Conservation (phyloP, 768 basidiomycete genomes). For the Auricularia auricula-judae region DNA sequence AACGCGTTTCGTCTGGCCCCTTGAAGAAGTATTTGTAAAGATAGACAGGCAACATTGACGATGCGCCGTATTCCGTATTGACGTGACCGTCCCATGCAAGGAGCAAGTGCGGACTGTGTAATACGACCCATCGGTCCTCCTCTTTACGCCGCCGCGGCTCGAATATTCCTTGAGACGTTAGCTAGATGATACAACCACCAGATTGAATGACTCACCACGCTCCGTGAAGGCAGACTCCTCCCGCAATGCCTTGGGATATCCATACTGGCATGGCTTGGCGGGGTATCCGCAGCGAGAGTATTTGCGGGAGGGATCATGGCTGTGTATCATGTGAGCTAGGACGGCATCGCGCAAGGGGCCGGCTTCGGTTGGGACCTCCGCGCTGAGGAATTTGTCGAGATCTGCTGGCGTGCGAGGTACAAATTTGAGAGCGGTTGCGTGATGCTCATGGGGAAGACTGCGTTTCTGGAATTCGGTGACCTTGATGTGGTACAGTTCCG, state of each 20-base stretch:
- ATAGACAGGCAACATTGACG: slow-evolving; percentile 6
- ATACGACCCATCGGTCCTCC: slow-evolving; percentile 2
- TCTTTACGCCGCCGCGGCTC: not conserved
- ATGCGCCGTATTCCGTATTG: slow-evolving; percentile 4
- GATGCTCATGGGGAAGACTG: slow-evolving; percentile 10
- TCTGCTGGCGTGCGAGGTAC: not conserved
- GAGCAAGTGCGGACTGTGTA: slow-evolving; percentile 3
- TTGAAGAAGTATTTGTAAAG: slow-evolving; percentile 13
- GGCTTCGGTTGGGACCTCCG: not conserved
- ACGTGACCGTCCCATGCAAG: slow-evolving; percentile 7
- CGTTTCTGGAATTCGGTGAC: slow-evolving; percentile 12
- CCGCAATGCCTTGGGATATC: too few relatives aligned
- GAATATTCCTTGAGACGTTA: not conserved
- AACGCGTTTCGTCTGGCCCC: slow-evolving; percentile 5
- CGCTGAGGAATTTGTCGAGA: not conserved
- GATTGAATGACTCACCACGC: too few relatives aligned
- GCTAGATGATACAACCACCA: too few relatives aligned
- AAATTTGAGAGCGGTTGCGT: not conserved
- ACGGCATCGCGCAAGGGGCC: not conserved
- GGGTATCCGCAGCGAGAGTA: not conserved
- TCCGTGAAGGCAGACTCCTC: too few relatives aligned
- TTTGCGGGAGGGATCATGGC: not conserved
- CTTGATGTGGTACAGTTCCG: slow-evolving; percentile 2
- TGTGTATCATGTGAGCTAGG: not conserved
- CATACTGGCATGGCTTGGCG: too few relatives aligned